Conservation (phyloP, 441 rosid species). For the Heliophila coronopifolia region DNA sequence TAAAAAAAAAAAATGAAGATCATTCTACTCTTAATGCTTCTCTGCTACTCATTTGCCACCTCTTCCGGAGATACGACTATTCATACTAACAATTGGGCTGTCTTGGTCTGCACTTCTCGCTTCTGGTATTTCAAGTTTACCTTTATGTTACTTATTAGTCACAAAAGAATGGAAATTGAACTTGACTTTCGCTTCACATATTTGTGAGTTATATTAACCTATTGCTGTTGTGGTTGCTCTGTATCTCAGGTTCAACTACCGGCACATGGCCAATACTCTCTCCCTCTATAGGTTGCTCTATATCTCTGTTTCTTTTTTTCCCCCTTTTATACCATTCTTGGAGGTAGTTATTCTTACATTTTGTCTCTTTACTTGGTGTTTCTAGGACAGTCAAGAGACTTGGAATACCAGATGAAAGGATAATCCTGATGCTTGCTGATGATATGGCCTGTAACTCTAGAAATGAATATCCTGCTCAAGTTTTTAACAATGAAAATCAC, state of each 20-base stretch:
- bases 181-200: too few species aligned
- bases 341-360: background rate
- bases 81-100: conserved; percentile 98
- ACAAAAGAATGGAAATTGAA: too few species aligned
- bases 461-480: conserved; percentile 95
- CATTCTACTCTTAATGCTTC: conserved; percentile 31
- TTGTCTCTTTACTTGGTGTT: conserved; percentile 22
- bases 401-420: conserved; percentile 95
- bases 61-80: conserved; percentile 55
- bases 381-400: conserved; percentile 89
- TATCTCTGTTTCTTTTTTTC: conserved; percentile 6
- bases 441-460: conserved; percentile 97
- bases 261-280: conserved; percentile 95
- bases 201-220: too few species aligned
- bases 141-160: too few species aligned
- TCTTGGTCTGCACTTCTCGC: conserved; percentile 94
- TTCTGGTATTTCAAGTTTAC: too few species aligned
- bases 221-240: conserved; percentile 9
- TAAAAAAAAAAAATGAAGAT: conserved; percentile 24
- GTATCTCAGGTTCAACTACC: conserved; percentile 80
- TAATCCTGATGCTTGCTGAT: conserved; percentile 93
- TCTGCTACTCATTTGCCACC: conserved; percentile 30
- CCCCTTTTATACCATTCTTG: background rate
- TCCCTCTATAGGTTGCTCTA: conserved; percentile 90
- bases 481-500: conserved; percentile 93